These are phyloP conservation scores for Quillaja saponaria DNA, from an alignment of 306 rosid genomes.

Conservation along the genomic window DNA sequence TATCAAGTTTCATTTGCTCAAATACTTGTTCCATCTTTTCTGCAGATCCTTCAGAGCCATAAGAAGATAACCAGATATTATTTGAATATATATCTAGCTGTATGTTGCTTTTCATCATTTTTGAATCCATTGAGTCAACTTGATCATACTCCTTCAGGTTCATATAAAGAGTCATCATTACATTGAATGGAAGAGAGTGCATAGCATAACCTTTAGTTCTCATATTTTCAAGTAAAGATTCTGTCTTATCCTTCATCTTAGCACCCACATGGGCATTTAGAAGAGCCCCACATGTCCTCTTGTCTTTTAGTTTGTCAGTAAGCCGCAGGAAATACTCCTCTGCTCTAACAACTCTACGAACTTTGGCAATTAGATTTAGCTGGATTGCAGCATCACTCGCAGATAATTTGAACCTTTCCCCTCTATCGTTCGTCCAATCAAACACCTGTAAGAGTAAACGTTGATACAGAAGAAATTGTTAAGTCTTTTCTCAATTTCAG, in stretches of 20 bases:
- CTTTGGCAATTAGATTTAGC: constrained; percentile 81
- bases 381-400: constrained; percentile 84
- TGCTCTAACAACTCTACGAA: constrained; percentile 67
- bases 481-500: too few relatives aligned
- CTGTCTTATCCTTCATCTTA: constrained; percentile 68
- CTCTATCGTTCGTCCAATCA: constrained; percentile 88
- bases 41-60: constrained; percentile 68
- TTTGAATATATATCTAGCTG: constrained; percentile 81
- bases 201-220: constrained; percentile 63
- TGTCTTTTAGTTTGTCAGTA: constrained; percentile 54
- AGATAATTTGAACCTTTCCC: constrained; percentile 75
- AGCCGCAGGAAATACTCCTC: constrained; percentile 71
- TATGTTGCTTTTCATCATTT: constrained; percentile 65
- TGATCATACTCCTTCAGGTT: constrained; percentile 72
- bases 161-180: constrained; percentile 97
- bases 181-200: constrained; percentile 79
- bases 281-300: constrained; percentile 78
- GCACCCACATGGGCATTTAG: constrained; percentile 72
- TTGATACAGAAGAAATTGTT: too few relatives aligned
- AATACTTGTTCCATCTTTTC: constrained; percentile 81
- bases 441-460: constrained; percentile 59
- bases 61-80: constrained; percentile 88
- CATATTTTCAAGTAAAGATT: constrained; percentile 72
- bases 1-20: constrained; percentile 75
- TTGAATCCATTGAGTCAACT: constrained; percentile 71